A percentile compares a stretch with the other conserved stretches of the same genome.
These are phyloP conservation scores for Starmerella gropengiesseri DNA, from an alignment of 805 yeast species.

Conservation along the genomic window DNA sequence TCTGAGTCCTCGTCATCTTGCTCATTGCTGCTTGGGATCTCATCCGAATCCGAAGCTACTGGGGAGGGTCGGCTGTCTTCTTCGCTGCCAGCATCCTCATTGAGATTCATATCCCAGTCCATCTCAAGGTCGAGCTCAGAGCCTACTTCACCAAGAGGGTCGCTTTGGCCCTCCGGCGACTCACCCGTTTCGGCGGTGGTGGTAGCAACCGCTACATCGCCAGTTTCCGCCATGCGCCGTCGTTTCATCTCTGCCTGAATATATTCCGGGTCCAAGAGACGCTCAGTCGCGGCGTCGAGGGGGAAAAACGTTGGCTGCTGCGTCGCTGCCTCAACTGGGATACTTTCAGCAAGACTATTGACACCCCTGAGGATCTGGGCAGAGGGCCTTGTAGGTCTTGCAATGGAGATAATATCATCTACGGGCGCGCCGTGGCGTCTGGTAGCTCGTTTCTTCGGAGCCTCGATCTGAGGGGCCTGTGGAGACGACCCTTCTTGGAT, in stretches of 20 bases:
- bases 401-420: slow-evolving; percentile 14
- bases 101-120: slow-evolving; percentile 8
- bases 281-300: slow-evolving; percentile 7
- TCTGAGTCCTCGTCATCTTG: slow-evolving; percentile 13
- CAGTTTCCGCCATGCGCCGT: slow-evolving; percentile 5
- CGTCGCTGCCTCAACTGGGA: too few species aligned
- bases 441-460: background rate
- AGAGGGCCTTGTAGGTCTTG: slow-evolving; percentile 7
- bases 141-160: background rate
- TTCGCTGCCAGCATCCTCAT: background rate
- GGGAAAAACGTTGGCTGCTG: background rate
- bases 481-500: slow-evolving; percentile 2
- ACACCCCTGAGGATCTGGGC: slow-evolving; percentile 8
- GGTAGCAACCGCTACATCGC: too few species aligned
- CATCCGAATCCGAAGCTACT: background rate
- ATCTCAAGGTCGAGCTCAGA: background rate
- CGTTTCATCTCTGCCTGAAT: slow-evolving; percentile 19
- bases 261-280: slow-evolving; percentile 14
- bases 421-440: slow-evolving; percentile 11
- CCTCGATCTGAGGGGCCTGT: background rate
- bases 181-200: too few species aligned
- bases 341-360: background rate
- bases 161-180: too few species aligned
- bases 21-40: too few species aligned
- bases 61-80: background rate